Evolutionary conservation across 139 green algal genomes (phyloP).

Genomic region (Closterium sp.): DNA sequence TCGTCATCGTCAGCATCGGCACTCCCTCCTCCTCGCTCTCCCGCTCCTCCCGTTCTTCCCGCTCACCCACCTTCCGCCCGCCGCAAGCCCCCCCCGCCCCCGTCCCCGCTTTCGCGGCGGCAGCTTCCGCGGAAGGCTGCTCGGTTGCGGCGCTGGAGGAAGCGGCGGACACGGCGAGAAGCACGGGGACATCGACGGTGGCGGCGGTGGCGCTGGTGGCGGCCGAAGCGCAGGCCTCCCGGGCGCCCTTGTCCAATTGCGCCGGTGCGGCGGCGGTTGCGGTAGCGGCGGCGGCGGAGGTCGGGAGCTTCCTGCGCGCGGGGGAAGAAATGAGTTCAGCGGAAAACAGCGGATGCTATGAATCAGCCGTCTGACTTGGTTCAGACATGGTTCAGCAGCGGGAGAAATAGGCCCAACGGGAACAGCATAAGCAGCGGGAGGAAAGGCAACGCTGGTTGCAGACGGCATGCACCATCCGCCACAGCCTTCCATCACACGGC

Average conservation of each 20-base stretch:
- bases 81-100: not conserved
- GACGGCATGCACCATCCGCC: too few relatives aligned
- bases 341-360: not conserved
- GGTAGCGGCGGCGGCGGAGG: too few relatives aligned
- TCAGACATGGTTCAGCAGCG: too few relatives aligned
- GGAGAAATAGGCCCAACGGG: too few relatives aligned
- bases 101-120: not conserved
- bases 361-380: too few relatives aligned
- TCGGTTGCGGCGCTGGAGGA: not conserved
- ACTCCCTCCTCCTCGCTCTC: not conserved
- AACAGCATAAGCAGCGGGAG: too few relatives aligned
- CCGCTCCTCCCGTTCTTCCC: not conserved
- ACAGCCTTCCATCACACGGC: too few relatives aligned
- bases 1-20: slow-evolving; percentile 14
- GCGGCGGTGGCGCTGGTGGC: not conserved
- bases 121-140: not conserved
- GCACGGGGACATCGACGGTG: not conserved
- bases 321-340: not conserved
- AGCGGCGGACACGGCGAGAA: not conserved
- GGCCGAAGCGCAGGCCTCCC: not conserved
- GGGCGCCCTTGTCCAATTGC: not conserved
- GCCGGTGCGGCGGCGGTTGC: not conserved
- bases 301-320: not conserved
- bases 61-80: not conserved
- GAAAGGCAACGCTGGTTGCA: too few relatives aligned